A percentile compares a stretch with the other conserved stretches of the same genome.
Evolutionary conservation across 441 rosid species (phyloP).

Genomic region (Populus tomentosa): DNA sequence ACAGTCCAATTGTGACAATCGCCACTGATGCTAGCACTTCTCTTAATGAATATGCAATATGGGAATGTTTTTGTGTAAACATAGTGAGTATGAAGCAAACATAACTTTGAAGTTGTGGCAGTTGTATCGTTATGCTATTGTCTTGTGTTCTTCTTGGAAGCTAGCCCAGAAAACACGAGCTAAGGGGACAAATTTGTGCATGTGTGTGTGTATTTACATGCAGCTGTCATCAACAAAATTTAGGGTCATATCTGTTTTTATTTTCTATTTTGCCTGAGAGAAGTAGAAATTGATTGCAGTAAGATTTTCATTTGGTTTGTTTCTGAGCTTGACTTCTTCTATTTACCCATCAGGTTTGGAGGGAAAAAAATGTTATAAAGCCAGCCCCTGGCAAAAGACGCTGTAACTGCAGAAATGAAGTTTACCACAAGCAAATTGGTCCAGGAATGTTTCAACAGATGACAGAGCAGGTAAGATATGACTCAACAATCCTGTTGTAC

Average conservation of each 20-base stretch:
- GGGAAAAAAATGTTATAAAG: constrained; percentile 89
- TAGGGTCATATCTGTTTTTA: background rate
- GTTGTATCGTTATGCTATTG: background rate
- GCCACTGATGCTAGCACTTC: too few species aligned
- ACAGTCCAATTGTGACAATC: too few species aligned
- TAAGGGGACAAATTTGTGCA: too few species aligned
- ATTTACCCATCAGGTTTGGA: constrained; percentile 66
- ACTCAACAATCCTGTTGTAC: background rate
- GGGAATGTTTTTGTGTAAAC: background rate
- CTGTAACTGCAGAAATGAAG: constrained; percentile 97
- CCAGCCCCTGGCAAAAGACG: constrained; percentile 93
- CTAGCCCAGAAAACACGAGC: too few species aligned
- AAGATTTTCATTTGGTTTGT: constrained; percentile 3
- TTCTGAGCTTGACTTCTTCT: constrained; percentile 6
- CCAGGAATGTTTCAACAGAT: constrained; percentile 99
- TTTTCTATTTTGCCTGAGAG: constrained; percentile 2
- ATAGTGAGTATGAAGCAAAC: background rate
- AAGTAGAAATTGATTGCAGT: background rate
- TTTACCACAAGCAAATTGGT: constrained; percentile 95
- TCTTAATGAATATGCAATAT: background rate
- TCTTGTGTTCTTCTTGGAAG: too few species aligned
- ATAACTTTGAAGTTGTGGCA: too few species aligned
- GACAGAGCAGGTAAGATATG: constrained; percentile 74
- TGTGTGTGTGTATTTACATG: too few species aligned
- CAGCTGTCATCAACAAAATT: background rate